A percentile compares a stretch with the other conserved stretches of the same genome.
Evolutionary conservation across 495 filamentous ascomycete species (phyloP).

Genomic region (Podospora fimiseda): DNA sequence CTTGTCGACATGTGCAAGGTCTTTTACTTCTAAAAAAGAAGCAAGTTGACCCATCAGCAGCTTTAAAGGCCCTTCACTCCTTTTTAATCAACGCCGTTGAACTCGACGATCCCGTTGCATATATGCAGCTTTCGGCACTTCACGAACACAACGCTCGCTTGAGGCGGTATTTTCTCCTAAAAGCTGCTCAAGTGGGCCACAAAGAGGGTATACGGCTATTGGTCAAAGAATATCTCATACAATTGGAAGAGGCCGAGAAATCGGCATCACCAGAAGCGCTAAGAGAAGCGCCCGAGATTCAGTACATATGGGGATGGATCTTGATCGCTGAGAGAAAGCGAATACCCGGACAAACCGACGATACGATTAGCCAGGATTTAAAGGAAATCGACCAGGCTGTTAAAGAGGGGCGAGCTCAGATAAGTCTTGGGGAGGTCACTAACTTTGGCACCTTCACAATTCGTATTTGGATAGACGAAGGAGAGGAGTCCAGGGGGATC

Average conservation of each 20-base stretch:
- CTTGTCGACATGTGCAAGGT: constrained; percentile 23
- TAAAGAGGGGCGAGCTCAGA: no score
- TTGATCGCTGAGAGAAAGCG: not conserved
- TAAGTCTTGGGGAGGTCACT: no score
- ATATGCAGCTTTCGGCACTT: constrained; percentile 22
- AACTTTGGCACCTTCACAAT: no score
- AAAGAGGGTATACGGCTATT: constrained; percentile 3
- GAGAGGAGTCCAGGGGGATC: no score
- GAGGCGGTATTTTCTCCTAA: constrained; percentile 17
- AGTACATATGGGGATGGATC: not conserved
- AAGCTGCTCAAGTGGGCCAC: constrained; percentile 24
- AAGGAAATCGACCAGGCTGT: no score
- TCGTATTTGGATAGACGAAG: no score
- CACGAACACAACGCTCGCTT: constrained; percentile 14
- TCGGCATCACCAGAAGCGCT: not conserved
- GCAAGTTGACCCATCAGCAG: constrained; percentile 17
- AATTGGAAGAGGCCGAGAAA: not conserved
- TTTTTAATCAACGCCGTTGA: constrained; percentile 22
- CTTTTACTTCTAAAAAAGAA: constrained; percentile 13
- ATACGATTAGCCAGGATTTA: no score
- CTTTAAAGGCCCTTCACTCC: no score
- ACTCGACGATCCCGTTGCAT: constrained; percentile 21
- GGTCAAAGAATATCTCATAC: constrained; percentile 6
- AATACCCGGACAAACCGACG: no score
- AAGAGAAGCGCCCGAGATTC: not conserved